Base-by-base conservation (phyloP, 768 basidiomycete genomes). In the Scleroderma bovista region DNA sequence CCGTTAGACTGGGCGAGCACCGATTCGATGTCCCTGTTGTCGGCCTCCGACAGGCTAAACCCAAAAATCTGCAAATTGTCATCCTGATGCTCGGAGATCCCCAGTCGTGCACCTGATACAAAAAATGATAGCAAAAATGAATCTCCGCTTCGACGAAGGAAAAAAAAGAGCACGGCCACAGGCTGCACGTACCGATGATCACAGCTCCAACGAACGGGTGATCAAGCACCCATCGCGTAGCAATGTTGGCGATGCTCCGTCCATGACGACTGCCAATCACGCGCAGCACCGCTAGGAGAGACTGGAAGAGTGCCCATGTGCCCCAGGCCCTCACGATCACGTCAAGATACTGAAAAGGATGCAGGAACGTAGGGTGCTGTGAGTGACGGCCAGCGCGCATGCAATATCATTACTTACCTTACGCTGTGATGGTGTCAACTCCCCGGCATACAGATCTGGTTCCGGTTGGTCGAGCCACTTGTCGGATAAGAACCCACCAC, bases 271-370 rank as follows among this genome's bases (percentile, higher is more conserved):
- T 77, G 3, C 80, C 88, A 48, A 91, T 76, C n/a, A 55, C 59
- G 19, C 80, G 77, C 29, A 92, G 73, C 36, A 77, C 75, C 19
- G 60, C 48, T 37, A 92, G 69, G 0, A 92, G 75, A 0, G 68
- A 59, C 59, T 90, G 89, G 66, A 92, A 90, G 23, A 90, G 75
- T 8, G 70, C 57, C 88, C 88, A 92, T 43, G 66, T 74, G 2
- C 88, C 89, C 88, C 89, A 92, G 1, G 78, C 85, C 55, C 78
- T 80, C 43, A 85, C 59, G 53, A 92, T 91, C 73, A 88, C 81
- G 57, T 92, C 88, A 42, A 90, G 80, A 63, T 91, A 92, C 89
- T 91, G 52, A n/a, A 31, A 1, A 37, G 45, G 20, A 45, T 53
- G 24, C 49, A 19, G 46, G n/a, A 22, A 37, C 39, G 43, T 34